Conservation (phyloP, 2,329 filamentous ascomycete genomes). For the Penicillium brevicompactum region DNA sequence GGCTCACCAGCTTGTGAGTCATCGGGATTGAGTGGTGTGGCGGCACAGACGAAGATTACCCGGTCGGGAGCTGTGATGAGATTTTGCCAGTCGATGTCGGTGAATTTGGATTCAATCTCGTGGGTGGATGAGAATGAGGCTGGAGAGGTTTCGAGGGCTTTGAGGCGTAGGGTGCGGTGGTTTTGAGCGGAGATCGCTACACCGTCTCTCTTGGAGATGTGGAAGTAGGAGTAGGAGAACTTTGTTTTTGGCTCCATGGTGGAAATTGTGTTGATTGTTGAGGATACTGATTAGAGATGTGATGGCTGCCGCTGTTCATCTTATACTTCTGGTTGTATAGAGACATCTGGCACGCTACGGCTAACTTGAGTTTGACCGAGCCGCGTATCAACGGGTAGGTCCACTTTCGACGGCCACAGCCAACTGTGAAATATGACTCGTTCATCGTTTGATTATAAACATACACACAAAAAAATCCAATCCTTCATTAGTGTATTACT, state of each 20-base stretch:
- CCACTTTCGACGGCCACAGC: not conserved
- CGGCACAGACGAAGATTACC: conserved; percentile 35
- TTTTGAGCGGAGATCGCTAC: conserved; percentile 10
- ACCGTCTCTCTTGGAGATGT: conserved; percentile 4
- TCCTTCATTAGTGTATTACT: not conserved
- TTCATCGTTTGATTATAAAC: not conserved
- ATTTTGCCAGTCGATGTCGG: conserved; percentile 27
- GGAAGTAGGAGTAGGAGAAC: not conserved
- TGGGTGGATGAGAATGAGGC: conserved; percentile 35
- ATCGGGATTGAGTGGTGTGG: not conserved
- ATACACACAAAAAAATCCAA: not conserved
- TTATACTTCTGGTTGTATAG: not conserved
- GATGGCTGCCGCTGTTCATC: not conserved
- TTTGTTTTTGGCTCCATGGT: not conserved
- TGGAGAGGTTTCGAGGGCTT: conserved; percentile 29
- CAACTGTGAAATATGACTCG: not conserved
- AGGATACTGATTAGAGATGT: not conserved
- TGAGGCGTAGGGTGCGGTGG: conserved; percentile 26
- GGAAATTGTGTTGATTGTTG: not conserved
- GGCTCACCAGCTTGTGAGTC: conserved; percentile 5
- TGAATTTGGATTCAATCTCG: conserved; percentile 29
- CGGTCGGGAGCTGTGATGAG: conserved; percentile 23
- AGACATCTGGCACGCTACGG: not conserved
- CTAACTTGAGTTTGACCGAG: conserved; percentile 4
- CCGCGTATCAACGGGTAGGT: not conserved